Percentiles rank a stretch among this genome's conserved stretches.
Evolutionary conservation across 441 rosid species (phyloP).

Genomic region (Melastoma candidum): DNA sequence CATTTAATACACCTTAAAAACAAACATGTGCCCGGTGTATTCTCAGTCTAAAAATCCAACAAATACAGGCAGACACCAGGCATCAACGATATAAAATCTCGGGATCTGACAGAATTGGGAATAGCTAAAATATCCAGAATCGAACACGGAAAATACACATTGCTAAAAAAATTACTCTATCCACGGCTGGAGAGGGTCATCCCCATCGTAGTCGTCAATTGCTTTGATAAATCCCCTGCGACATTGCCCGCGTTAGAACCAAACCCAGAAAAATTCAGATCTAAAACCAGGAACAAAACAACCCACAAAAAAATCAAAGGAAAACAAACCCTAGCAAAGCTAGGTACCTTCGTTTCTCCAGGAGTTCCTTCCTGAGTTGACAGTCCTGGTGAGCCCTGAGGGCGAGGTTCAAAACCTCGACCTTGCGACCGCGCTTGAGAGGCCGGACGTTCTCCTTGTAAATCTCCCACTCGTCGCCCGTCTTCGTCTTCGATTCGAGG

Average conservation of each 20-base stretch:
- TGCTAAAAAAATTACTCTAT: conserved; percentile 36
- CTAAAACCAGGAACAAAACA: background rate
- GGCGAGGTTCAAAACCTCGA: conserved; percentile 52
- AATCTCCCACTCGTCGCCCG: conserved; percentile 80
- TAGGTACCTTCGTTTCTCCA: conserved; percentile 51
- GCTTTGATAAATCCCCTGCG: conserved; percentile 64
- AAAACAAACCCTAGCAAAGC: background rate
- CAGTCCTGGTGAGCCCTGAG: conserved; percentile 51
- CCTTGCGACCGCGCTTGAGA: conserved; percentile 76
- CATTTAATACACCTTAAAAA: conserved; percentile 69
- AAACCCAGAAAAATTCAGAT: background rate
- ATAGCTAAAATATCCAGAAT: no score
- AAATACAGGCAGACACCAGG: no score
- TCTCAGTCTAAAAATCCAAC: no score
- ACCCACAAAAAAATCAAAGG: background rate
- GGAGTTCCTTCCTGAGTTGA: conserved; percentile 48
- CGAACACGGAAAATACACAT: no score
- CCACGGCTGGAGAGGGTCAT: conserved; percentile 85
- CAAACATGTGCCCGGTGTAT: no score
- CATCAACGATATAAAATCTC: no score
- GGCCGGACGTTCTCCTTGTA: conserved; percentile 88
- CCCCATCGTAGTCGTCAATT: conserved; percentile 62
- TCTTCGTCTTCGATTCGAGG: conserved; percentile 57
- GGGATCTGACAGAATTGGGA: no score
- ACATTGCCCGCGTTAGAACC: background rate